Conservation (phyloP, 305 asterid genomes). For the Fraxinus latifolia region DNA sequence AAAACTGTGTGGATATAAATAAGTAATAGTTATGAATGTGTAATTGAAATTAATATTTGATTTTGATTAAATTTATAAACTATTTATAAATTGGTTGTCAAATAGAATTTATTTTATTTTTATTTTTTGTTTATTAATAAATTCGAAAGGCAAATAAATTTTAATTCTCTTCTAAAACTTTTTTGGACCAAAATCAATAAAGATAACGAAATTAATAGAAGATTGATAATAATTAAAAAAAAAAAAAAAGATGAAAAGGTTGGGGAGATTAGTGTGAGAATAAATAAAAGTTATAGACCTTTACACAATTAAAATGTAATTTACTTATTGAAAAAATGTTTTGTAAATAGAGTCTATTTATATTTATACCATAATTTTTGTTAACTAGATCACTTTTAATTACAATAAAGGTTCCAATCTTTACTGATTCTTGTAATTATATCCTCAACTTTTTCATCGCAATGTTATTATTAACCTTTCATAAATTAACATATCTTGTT, state of each 20-base stretch:
- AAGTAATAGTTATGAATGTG: not conserved
- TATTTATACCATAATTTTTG: not conserved
- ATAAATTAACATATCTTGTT: not conserved
- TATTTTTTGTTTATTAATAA: not conserved
- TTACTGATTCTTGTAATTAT: too few relatives aligned
- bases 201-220: not conserved
- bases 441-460: not conserved
- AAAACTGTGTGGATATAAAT: not conserved
- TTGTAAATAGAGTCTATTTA: too few relatives aligned
- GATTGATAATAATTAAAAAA: not conserved
- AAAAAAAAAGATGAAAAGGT: not conserved
- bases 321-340: not conserved
- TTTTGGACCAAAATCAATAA: too few relatives aligned
- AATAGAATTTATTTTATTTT: too few relatives aligned
- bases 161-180: not conserved
- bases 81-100: not conserved
- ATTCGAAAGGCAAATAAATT: not conserved
- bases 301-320: not conserved
- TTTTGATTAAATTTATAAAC: too few relatives aligned
- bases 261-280: not conserved
- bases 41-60: too few relatives aligned
- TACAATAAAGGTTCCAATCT: not conserved
- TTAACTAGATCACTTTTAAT: not conserved
- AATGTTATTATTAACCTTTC: not conserved
- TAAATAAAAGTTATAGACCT: too few relatives aligned